A percentile compares a stretch with the other conserved stretches of the same genome.
These are phyloP conservation scores for Tulasnella sp. DNA, from an alignment of 768 basidiomycete species.

Conservation along the genomic window DNA sequence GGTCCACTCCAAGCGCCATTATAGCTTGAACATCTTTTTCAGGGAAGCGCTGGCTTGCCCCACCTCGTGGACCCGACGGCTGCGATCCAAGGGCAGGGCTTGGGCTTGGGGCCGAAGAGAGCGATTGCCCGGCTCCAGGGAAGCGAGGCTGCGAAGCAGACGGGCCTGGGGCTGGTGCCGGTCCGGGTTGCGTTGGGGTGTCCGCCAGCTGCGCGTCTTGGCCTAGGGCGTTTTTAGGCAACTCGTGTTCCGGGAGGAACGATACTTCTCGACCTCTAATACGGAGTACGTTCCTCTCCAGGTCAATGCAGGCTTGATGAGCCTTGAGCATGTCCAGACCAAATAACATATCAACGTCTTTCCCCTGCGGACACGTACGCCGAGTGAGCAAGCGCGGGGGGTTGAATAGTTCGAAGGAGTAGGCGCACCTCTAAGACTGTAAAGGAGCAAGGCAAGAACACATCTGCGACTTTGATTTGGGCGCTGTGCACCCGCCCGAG, in stretches of 20 bases:
- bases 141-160: constrained; percentile 44
- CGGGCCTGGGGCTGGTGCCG: constrained; percentile 32
- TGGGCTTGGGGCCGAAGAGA: constrained; percentile 49
- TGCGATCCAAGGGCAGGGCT: constrained; percentile 26
- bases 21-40: constrained; percentile 64
- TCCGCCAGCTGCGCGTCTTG: constrained; percentile 23
- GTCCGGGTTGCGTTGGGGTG: background rate
- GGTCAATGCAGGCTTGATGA: constrained; percentile 93
- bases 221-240: constrained; percentile 68
- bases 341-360: constrained; percentile 90
- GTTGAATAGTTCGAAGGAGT: background rate
- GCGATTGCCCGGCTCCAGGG: constrained; percentile 64
- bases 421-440: constrained; percentile 85
- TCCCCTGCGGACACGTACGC: constrained; percentile 52
- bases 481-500: constrained; percentile 92
- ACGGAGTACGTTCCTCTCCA: constrained; percentile 82
- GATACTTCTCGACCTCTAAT: constrained; percentile 85
- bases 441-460: constrained; percentile 84
- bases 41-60: constrained; percentile 40
- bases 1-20: constrained; percentile 70
- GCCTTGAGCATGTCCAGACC: constrained; percentile 99
- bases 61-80: constrained; percentile 32
- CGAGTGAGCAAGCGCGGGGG: background rate
- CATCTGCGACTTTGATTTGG: constrained; percentile 81
- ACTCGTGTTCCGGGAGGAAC: constrained; percentile 91